A percentile compares a stretch with the other conserved stretches of the same genome.
Evolutionary conservation across 1,284 basidiomycete species (phyloP).

Genomic region (Butyriboletus appendiculatus): DNA sequence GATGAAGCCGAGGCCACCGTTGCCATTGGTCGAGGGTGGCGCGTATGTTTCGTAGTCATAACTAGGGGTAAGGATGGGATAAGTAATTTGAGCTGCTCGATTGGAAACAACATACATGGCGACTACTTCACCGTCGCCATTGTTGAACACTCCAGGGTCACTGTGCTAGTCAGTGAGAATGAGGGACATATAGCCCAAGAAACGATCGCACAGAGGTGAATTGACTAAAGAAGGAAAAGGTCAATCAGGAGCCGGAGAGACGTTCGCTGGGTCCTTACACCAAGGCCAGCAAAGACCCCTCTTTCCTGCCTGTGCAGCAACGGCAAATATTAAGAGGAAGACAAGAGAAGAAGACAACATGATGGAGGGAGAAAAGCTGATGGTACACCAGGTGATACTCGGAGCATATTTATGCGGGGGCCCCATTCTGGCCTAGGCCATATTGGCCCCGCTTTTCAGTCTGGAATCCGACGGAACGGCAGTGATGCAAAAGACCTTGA

Average conservation of each 20-base stretch:
- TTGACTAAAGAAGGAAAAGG: conserved; percentile 14
- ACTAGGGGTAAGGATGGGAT: conserved; percentile 12
- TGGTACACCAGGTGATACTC: not conserved
- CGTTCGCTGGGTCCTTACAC: conserved; percentile 14
- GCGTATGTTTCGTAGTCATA: conserved; percentile 41
- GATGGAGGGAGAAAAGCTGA: not conserved
- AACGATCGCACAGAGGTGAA: conserved; percentile 8
- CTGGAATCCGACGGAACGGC: not conserved
- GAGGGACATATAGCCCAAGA: not conserved
- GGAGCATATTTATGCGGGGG: conserved; percentile 22
- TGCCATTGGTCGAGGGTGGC: conserved; percentile 36
- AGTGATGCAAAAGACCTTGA: not conserved
- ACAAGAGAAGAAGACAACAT: conserved; percentile 13
- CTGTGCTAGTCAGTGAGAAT: conserved; percentile 15
- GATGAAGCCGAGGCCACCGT: conserved; percentile 40
- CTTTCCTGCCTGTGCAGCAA: conserved; percentile 24
- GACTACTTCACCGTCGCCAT: conserved; percentile 26
- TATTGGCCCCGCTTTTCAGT: too few species aligned
- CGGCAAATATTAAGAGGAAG: conserved; percentile 14
- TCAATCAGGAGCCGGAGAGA: conserved; percentile 1
- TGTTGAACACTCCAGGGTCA: conserved; percentile 37
- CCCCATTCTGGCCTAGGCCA: too few species aligned
- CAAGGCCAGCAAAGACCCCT: conserved; percentile 27
- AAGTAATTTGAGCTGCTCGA: not conserved
- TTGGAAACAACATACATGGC: conserved; percentile 30